phyloP scores from a whole-genome alignment of 2,329 filamentous ascomycete species.

The Metarhizium humberi region DNA sequence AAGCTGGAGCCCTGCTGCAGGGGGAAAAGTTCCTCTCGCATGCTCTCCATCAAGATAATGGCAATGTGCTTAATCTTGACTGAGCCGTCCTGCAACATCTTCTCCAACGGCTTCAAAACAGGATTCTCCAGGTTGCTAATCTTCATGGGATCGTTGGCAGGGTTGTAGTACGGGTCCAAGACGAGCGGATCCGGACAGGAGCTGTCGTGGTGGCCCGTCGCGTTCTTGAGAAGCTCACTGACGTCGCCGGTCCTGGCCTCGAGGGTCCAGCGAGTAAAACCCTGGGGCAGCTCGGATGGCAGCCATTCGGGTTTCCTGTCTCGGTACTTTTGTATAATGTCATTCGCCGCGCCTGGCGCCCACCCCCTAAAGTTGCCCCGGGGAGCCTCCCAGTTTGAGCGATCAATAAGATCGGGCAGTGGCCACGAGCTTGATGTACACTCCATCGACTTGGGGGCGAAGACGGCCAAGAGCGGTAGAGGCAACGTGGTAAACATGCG shows the following conservation, averaged over 20 bases:
- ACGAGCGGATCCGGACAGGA: constrained; percentile 4
- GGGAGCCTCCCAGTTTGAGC: constrained; percentile 15
- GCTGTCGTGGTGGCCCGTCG: neutral
- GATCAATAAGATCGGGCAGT: constrained; percentile 18
- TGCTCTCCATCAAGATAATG: constrained; percentile 32
- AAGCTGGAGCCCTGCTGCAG: constrained; percentile 28
- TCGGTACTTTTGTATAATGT: constrained; percentile 16
- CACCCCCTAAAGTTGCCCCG: constrained; percentile 23
- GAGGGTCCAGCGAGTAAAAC: constrained; percentile 20
- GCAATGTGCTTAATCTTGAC: constrained; percentile 31
- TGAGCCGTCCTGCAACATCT: constrained; percentile 17
- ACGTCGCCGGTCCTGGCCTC: constrained; percentile 10
- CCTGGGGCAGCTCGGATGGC: constrained; percentile 15
- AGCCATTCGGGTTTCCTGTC: constrained; percentile 19
- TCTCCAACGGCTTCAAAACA: constrained; percentile 17
- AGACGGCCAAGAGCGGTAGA: constrained; percentile 19
- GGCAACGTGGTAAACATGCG: constrained; percentile 23
- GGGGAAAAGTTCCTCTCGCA: constrained; percentile 34
- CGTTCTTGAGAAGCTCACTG: neutral
- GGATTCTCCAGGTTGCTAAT: constrained; percentile 28
- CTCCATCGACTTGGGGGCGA: constrained; percentile 15
- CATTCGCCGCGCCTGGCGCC: constrained; percentile 18
- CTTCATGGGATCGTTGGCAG: constrained; percentile 27
- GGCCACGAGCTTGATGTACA: constrained; percentile 20
- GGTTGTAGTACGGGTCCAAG: constrained; percentile 18